Percentiles rank a stretch among this genome's conserved stretches.
Conservation (phyloP, 768 basidiomycete genomes). For the Termitomyces sp. region DNA sequence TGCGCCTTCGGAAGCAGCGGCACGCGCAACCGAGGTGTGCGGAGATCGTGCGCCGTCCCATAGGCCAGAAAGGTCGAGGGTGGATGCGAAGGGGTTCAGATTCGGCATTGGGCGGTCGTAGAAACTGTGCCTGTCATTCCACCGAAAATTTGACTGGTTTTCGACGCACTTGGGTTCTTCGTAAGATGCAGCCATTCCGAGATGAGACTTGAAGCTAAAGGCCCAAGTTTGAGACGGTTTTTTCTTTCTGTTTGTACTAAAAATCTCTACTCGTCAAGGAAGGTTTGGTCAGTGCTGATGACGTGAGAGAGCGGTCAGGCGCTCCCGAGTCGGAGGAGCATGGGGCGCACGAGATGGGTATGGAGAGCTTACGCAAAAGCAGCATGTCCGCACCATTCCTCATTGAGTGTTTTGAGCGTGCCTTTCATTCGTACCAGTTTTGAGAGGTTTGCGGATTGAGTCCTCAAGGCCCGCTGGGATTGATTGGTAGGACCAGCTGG, state of each 20-base stretch:
- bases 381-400: constrained; percentile 40
- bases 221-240: too few species aligned
- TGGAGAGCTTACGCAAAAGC: constrained; percentile 52
- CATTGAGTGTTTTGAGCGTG: constrained; percentile 42
- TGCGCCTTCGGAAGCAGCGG: constrained; percentile 52
- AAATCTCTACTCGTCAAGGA: too few species aligned
- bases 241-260: too few species aligned
- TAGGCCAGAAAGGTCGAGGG: constrained; percentile 50
- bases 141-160: too few species aligned
- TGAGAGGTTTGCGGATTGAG: constrained; percentile 46
- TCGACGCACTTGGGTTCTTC: too few species aligned
- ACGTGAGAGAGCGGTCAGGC: too few species aligned
- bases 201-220: too few species aligned
- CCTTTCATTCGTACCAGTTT: constrained; percentile 57
- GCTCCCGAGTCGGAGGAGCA: background rate
- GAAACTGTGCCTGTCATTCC: constrained; percentile 25
- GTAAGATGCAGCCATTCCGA: too few species aligned
- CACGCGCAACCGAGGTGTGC: constrained; percentile 45
- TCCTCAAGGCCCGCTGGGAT: constrained; percentile 27
- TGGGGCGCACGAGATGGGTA: constrained; percentile 47
- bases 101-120: constrained; percentile 46
- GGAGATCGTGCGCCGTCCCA: constrained; percentile 48
- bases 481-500: background rate
- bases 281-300: too few species aligned
- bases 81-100: constrained; percentile 49